These are phyloP conservation scores for Hemisphaericaspora subhashii DNA, from an alignment of 1,139 yeast species.

Conservation along the genomic window DNA sequence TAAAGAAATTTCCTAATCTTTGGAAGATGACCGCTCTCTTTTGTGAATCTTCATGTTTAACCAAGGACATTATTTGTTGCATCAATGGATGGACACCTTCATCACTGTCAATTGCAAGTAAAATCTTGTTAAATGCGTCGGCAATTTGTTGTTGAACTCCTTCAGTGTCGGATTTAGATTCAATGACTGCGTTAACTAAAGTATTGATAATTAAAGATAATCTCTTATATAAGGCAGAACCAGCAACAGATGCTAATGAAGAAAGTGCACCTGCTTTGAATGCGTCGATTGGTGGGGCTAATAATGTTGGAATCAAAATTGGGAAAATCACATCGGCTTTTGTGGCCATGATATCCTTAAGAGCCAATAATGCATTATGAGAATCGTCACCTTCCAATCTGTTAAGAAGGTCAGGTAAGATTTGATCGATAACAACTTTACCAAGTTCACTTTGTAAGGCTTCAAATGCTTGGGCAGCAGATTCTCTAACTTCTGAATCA, in stretches of 20 bases:
- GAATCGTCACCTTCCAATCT: conserved; percentile 67
- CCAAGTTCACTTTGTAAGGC: conserved; percentile 81
- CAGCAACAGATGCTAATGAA: conserved; percentile 89
- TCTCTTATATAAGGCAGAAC: conserved; percentile 74
- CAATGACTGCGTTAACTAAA: conserved; percentile 61
- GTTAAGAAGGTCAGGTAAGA: conserved; percentile 78
- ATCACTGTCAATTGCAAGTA: conserved; percentile 71
- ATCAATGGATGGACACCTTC: conserved; percentile 84
- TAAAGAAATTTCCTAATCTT: conserved; percentile 73
- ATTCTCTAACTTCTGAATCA: conserved; percentile 72
- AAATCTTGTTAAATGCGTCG: conserved; percentile 63
- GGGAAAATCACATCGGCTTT: conserved; percentile 94
- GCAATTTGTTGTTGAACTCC: conserved; percentile 43
- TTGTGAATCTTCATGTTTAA: conserved; percentile 71
- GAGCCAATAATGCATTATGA: conserved; percentile 80
- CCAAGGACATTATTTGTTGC: conserved; percentile 74
- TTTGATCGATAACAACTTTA: conserved; percentile 80
- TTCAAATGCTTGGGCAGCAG: conserved; percentile 92
- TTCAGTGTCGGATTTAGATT: conserved; percentile 30
- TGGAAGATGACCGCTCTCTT: conserved; percentile 68
- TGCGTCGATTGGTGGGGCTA: conserved; percentile 77
- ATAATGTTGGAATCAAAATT: conserved; percentile 80
- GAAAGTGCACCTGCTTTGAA: conserved; percentile 88
- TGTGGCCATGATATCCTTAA: conserved; percentile 89
- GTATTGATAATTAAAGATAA: conserved; percentile 71